phyloP scores from a whole-genome alignment of 805 yeast genomes.

The Yarrowia divulgata region DNA sequence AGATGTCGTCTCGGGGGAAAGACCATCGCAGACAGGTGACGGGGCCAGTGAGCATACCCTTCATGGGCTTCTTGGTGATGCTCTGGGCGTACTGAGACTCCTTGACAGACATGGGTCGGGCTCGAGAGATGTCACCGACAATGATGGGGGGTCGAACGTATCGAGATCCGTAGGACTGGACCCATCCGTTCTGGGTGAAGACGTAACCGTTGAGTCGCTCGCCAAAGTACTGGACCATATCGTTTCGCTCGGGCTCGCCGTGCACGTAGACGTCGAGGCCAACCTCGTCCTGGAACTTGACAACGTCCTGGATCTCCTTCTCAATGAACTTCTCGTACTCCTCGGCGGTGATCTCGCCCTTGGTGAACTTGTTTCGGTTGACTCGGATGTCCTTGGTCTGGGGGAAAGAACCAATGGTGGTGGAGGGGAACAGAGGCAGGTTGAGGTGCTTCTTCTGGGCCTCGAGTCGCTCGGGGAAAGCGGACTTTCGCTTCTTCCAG shows the following conservation, averaged over 20 bases:
- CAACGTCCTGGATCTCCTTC: slow-evolving; percentile 93
- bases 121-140: slow-evolving; percentile 99
- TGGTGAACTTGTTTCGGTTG: slow-evolving; percentile 96
- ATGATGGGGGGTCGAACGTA: slow-evolving; percentile 99
- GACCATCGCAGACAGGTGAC: slow-evolving; percentile 99
- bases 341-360: slow-evolving; percentile 94
- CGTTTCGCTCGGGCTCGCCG: slow-evolving; percentile 99
- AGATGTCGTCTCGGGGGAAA: slow-evolving; percentile 99
- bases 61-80: slow-evolving; percentile 92
- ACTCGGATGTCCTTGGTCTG: slow-evolving; percentile 99
- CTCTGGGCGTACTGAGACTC: slow-evolving; percentile 99
- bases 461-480: slow-evolving; percentile 85
- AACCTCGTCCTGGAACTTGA: slow-evolving; percentile 98
- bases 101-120: slow-evolving; percentile 97
- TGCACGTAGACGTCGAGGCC: slow-evolving; percentile 98
- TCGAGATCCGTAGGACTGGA: slow-evolving; percentile 99
- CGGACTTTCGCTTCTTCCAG: slow-evolving; percentile 80
- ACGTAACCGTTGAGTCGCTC: slow-evolving; percentile 98
- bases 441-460: slow-evolving; percentile 87
- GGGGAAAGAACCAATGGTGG: slow-evolving; percentile 99
- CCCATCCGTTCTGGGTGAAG: slow-evolving; percentile 99
- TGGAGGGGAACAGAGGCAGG: slow-evolving; percentile 99
- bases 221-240: slow-evolving; percentile 99
- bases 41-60: slow-evolving; percentile 99
- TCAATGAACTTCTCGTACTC: slow-evolving; percentile 96